Evolutionary conservation across 2,329 filamentous ascomycete genomes (phyloP), one percentile per base, ranked within the genome.

Genomic region (Fusarium luffae): DNA sequence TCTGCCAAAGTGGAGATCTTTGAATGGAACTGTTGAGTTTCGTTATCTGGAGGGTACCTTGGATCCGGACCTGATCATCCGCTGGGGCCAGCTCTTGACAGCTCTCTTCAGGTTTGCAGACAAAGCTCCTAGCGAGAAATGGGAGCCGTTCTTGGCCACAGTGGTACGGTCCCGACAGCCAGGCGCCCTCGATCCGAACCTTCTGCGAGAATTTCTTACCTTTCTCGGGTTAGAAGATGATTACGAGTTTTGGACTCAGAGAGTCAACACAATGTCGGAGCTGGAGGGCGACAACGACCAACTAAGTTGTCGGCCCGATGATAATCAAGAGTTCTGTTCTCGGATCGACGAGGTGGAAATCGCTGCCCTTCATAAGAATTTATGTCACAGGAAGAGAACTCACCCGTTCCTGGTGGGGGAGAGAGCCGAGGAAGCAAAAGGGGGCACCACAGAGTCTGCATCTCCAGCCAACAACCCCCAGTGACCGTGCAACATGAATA

Each of bases 91-190:
- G 19, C 60, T 74, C 9, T 56, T 70, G 46, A 37, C 63, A 21
- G 58, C 71, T 16, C 56, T 72, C 8, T 72, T 72, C 32, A 62
- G 68, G 25, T 74, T 74, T 37, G 69, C 59, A 8, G 71, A 74
- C 28, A 18, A 54, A 18, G 69, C 71, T 27, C 40, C 50, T 18
- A 61, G 66, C 5, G 14, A 57, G 10, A 59, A 59, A 21, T 74
- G 66, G 61, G 9, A 30, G n/a, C 23, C 27, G 13, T 41, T 72
- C 7, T 27, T 63, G 13, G 5, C 50, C 9, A 49, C 61, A 13
- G 32, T 58, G 9, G 14, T 58, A 10, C 30, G 49, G 21, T 66
- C 43, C 27, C 46, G 13, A 40, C 23, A 21, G 23, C 41, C 18
- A 28, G 32, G 21, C 4, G 21, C 14, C 14, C 69, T 58, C 43